Base-by-base conservation (phyloP, 2,329 filamentous ascomycete genomes). In the Rhinocladiella similis region DNA sequence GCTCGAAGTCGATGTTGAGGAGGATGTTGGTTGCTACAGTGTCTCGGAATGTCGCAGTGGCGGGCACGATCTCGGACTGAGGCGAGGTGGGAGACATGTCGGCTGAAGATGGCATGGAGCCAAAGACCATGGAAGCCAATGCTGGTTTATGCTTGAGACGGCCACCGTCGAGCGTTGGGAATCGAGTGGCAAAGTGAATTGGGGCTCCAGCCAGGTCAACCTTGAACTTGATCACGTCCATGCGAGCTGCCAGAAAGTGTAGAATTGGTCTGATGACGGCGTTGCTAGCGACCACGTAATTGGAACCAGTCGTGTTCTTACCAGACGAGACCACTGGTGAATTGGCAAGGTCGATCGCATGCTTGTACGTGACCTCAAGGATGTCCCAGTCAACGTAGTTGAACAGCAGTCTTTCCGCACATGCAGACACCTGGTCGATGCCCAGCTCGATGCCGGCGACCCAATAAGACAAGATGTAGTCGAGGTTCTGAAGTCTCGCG, bases 401-500 rank as follows among this genome's bases (percentile, higher is more conserved):
- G 18, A 43, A 35, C 43, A 66, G 38, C 20, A 66, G 57, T 38
- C 54, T 55, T 45, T 61, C 61, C 25, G 62, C 57, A 27, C 62
- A 60, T 13, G 48, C 46, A n/a, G 52, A 56, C 35, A 66, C 57
- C 12, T 53, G 56, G 20, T 63, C 60, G 35, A 64, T 36, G 22
- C 63, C 63, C 14, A 66, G 57, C 53, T 63, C 61, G 38, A 66
- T 53, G 12, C 63, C 63, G 36, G 63, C 50, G 10, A 62, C 55
- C 63, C 63, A 66, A 42, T 66, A 64, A 6, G 63, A 66, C 58
- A 66, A 43, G 33, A 63, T 51, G 50, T 66, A 66, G 22, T 63
- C 60, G 14, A 66, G 54, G 22, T 59, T 56, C 38, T 62, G 54
- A n/a, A 53, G 22, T 53, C 61, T 59, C 19, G 45, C 46, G 14